These are phyloP conservation scores for Cinchona pubescens DNA, from an alignment of 257 asterid species.

Conservation along the genomic window DNA sequence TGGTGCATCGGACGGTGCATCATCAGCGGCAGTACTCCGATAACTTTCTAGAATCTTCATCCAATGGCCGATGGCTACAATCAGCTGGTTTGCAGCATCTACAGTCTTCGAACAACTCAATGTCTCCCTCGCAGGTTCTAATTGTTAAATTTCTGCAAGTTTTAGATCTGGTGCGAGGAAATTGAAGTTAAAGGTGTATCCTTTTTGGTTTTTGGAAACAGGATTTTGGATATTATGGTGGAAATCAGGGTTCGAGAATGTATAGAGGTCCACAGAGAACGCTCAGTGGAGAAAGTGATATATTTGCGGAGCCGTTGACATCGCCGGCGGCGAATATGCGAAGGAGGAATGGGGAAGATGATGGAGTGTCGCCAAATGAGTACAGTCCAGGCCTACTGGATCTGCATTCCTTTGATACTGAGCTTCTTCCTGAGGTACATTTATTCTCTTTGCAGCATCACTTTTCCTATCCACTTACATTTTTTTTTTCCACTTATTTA, in stretches of 20 bases:
- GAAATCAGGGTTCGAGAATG: slow-evolving; percentile 63
- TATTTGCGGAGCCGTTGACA: slow-evolving; percentile 70
- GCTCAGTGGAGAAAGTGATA: slow-evolving; percentile 52
- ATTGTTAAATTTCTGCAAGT: slow-evolving; percentile 7
- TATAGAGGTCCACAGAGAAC: slow-evolving; percentile 59
- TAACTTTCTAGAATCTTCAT: slow-evolving; percentile 61
- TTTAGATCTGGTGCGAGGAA: slow-evolving; percentile 38
- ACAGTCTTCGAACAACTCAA: slow-evolving; percentile 62
- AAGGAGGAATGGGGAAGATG: slow-evolving; percentile 57
- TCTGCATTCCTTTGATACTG: slow-evolving; percentile 93
- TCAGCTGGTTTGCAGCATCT: slow-evolving; percentile 93
- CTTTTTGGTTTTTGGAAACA: slow-evolving; percentile 15
- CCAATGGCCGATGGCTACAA: slow-evolving; percentile 89
- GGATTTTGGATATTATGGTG: slow-evolving; percentile 67
- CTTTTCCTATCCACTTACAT: background rate
- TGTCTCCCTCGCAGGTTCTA: slow-evolving; percentile 63
- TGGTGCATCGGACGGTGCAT: slow-evolving; percentile 66
- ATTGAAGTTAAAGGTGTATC: slow-evolving; percentile 7
- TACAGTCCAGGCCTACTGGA: slow-evolving; percentile 92
- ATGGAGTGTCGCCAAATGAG: slow-evolving; percentile 57
- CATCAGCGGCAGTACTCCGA: slow-evolving; percentile 90
- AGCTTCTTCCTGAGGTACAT: slow-evolving; percentile 78
- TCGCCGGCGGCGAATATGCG: slow-evolving; percentile 49
- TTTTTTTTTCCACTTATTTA: background rate
- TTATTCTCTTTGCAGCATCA: background rate